Base-by-base conservation (phyloP, 2,329 filamentous ascomycete species). In the Leptographium radiaticola region DNA sequence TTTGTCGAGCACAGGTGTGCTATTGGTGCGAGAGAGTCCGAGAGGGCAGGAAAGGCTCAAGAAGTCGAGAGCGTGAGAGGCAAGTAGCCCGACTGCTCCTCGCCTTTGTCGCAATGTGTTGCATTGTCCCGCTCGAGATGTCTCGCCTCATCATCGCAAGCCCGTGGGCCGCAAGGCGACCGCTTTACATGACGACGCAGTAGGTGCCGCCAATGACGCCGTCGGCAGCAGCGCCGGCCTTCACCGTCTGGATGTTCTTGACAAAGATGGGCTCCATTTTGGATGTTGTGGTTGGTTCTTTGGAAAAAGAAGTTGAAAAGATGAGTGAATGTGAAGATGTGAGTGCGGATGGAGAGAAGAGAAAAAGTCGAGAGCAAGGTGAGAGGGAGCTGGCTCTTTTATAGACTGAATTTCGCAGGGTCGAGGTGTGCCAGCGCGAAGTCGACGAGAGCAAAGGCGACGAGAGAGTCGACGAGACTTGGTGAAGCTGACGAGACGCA, bases 141-240 rank as follows among this genome's bases (percentile, higher is more conserved):
- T 4, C 51, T 43, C 45, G 34, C 45, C 15, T 31, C 47, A 30
- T 43, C 20, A 16, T 45, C 39, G n/a, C 34, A 40, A 36, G 52
- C 36, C 45, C 38, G 39, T 18, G n/a, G 16, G 4, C 18, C 10
- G 11, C 25, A 25, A 25, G 25, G 25, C 25, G 44, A 34, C 39
- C 49, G 43, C 42, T 39, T 49, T 53, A 55, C 54, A 55, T 53
- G 51, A 53, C 33, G 9, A 51, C 34, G 46, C 54, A 55, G 53
- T 52, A 52, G 30, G 45, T 39, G 33, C 44, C 49, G 13, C n/a
- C 31, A 36, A 53, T 42, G 30, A 49, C 31, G 18, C 20, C 38
- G 40, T 38, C 13, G 9, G 5, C 30, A 20, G 16, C 36, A 25
- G 25, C 13, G 38, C 20, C 25, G 42, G 39, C 36, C 39, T 16